Base-by-base conservation (phyloP, 2,329 filamentous ascomycete species). In the Parafenestella ontariensis region DNA sequence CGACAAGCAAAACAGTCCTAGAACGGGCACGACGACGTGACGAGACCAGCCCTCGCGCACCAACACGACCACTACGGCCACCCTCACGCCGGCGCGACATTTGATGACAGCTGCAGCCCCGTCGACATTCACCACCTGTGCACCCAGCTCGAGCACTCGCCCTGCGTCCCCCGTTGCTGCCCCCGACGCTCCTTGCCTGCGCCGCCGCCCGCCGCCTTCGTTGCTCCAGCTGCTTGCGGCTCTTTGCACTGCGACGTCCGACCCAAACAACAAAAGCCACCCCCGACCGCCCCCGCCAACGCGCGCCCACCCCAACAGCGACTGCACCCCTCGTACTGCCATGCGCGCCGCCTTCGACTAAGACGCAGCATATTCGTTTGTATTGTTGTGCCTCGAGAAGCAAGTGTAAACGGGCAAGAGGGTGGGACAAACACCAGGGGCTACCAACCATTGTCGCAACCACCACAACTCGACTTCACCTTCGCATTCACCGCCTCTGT, bases 1-100 rank as follows among this genome's bases (percentile, higher is more conserved):
- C 62, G 61, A 62, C 61, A 59, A 59, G 54, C 62, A 59, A 66
- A 65, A 69, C 61, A 66, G 56, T 42, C 11, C 28, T 15, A 34
- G 15, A 10, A 10, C 28, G 10, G 9, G 15, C 31, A 13, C 13
- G 13, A 10, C 31, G 13, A n/a, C 31, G 13, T n/a, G 15, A 40
- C 36, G 18, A 21, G 7, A 45, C 54, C 39, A 55, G 58, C 49
- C 45, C 49, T 56, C 55, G 49, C 52, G 51, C 59, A 52, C 53
- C 56, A 42, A 45, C 59, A 45, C 56, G 50, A 54, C 54, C 52
- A 53, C 56, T 21, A 46, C 40, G 34, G 24, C 51, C 42, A 28
- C 51, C 46, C 36, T 39, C 47, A 49, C 46, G 31, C 45, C 40
- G 39, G 44, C 37, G 40, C 42, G 34, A 17, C 37, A 10, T 41